These are phyloP conservation scores for Kingdonia uniflora DNA, from an alignment of 164 flowering plant species.

Conservation along the genomic window DNA sequence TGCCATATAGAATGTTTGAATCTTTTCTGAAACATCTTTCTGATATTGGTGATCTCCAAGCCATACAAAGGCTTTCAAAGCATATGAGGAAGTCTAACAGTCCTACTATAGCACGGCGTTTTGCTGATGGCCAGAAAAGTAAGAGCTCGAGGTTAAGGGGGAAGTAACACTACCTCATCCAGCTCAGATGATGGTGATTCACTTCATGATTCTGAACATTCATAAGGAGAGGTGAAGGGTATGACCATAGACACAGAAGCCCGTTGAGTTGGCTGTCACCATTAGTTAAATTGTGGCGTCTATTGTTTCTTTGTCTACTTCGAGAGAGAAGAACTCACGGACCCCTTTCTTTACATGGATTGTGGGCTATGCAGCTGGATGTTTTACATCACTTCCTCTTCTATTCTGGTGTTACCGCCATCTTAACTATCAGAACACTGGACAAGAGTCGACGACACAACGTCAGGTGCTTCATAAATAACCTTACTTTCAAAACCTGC, in stretches of 20 bases:
- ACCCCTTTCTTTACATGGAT: slow-evolving; percentile 48
- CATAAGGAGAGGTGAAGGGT: slow-evolving; percentile 46
- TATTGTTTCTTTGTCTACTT: slow-evolving; percentile 28
- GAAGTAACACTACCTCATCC: slow-evolving; percentile 13
- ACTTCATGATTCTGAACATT: background rate
- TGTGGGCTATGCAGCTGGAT: slow-evolving; percentile 50
- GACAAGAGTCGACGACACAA: slow-evolving; percentile 29
- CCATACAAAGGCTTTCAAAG: slow-evolving; percentile 70
- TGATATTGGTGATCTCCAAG: slow-evolving; percentile 54
- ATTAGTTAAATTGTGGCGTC: slow-evolving; percentile 59
- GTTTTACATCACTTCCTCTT: slow-evolving; percentile 49
- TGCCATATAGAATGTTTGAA: slow-evolving; percentile 73
- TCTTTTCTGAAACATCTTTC: slow-evolving; percentile 67
- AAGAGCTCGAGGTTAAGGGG: slow-evolving; percentile 60
- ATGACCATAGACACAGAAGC: slow-evolving; percentile 54
- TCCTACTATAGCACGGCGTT: slow-evolving; percentile 80
- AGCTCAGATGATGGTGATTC: background rate
- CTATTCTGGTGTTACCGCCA: slow-evolving; percentile 63
- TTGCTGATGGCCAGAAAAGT: slow-evolving; percentile 56
- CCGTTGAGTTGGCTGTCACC: slow-evolving; percentile 59
- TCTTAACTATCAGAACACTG: slow-evolving; percentile 32
- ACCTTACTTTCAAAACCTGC: slow-evolving; percentile 25
- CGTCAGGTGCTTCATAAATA: slow-evolving; percentile 28
- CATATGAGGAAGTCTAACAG: slow-evolving; percentile 88
- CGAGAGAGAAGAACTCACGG: slow-evolving; percentile 39